A percentile compares a stretch with the other conserved stretches of the same genome.
These are phyloP conservation scores for Globisporangium radiosum DNA, from an alignment of 352 stramenopile genomes.

Conservation along the genomic window DNA sequence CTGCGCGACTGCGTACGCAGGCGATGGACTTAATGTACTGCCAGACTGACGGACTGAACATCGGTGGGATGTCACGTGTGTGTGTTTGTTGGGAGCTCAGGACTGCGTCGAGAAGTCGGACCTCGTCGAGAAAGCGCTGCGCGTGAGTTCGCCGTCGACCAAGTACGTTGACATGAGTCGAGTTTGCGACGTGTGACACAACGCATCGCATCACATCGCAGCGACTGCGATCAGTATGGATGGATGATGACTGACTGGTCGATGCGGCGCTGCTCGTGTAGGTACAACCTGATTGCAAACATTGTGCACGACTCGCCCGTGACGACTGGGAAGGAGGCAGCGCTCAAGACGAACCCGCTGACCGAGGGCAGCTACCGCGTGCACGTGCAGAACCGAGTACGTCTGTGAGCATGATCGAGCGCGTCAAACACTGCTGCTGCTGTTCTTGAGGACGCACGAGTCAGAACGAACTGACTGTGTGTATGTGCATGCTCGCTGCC, in stretches of 20 bases:
- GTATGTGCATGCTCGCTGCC: not conserved
- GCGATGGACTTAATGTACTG: too few relatives aligned
- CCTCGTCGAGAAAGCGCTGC: slow-evolving; percentile 59
- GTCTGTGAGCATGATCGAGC: not conserved
- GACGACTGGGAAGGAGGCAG: slow-evolving; percentile 88
- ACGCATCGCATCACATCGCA: too few relatives aligned
- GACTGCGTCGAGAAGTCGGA: slow-evolving; percentile 79
- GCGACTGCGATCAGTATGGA: too few relatives aligned
- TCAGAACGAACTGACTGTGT: not conserved
- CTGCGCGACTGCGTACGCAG: too few relatives aligned
- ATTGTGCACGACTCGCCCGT: slow-evolving; percentile 95
- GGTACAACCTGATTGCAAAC: slow-evolving; percentile 98
- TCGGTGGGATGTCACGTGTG: not conserved
- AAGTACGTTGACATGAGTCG: slow-evolving; percentile 28
- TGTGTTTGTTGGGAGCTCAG: slow-evolving; percentile 12
- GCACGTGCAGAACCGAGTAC: slow-evolving; percentile 92
- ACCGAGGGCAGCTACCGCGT: slow-evolving; percentile 96
- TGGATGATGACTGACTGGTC: not conserved
- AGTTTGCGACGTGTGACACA: not conserved
- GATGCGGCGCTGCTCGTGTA: slow-evolving; percentile 23
- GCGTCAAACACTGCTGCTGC: not conserved
- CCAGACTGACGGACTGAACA: not conserved
- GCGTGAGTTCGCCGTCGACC: slow-evolving; percentile 45
- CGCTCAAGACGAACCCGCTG: slow-evolving; percentile 87
- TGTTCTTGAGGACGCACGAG: not conserved